Percentiles rank a stretch among this genome's conserved stretches.
phyloP scores from a whole-genome alignment of 352 stramenopile genomes.

The Phytopythium aichiense region DNA sequence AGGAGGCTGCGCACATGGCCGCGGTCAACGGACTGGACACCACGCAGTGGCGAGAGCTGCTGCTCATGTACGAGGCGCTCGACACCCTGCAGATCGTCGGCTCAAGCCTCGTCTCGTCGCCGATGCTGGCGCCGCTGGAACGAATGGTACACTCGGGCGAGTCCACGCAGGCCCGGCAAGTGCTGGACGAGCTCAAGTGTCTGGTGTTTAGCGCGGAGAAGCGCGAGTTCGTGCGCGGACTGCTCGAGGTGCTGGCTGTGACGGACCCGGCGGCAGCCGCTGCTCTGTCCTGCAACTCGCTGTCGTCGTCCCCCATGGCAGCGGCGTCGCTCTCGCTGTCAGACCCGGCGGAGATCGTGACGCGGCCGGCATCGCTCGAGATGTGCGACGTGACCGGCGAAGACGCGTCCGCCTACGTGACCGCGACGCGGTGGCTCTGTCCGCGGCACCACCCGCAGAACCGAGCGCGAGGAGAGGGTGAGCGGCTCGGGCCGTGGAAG shows the following conservation, averaged over 20 bases:
- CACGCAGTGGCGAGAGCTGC: slow-evolving; percentile 47
- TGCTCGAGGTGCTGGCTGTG: slow-evolving; percentile 41
- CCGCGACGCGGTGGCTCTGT: slow-evolving; percentile 32
- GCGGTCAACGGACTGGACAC: slow-evolving; percentile 15
- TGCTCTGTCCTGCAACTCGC: not conserved
- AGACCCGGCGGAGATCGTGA: not conserved
- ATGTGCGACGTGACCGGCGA: not conserved
- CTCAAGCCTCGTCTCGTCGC: slow-evolving; percentile 42
- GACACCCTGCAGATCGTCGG: slow-evolving; percentile 49
- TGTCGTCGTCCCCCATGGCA: not conserved
- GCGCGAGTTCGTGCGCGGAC: slow-evolving; percentile 48
- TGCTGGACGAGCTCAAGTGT: slow-evolving; percentile 47
- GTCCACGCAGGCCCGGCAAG: slow-evolving; percentile 24
- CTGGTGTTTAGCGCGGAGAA: slow-evolving; percentile 64
- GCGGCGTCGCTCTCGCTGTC: not conserved
- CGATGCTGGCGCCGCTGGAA: slow-evolving; percentile 52
- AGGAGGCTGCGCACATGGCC: not conserved
- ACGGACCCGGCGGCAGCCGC: slow-evolving; percentile 8
- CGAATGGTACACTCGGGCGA: slow-evolving; percentile 38
- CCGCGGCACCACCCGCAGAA: slow-evolving; percentile 10
- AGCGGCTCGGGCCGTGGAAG: not conserved
- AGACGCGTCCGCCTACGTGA: slow-evolving; percentile 8
- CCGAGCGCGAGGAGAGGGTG: not conserved
- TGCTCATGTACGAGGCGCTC: slow-evolving; percentile 53
- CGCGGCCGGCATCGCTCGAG: not conserved